These are phyloP conservation scores for Stephania yunnanensis DNA, from an alignment of 164 flowering plant species.

Conservation along the genomic window DNA sequence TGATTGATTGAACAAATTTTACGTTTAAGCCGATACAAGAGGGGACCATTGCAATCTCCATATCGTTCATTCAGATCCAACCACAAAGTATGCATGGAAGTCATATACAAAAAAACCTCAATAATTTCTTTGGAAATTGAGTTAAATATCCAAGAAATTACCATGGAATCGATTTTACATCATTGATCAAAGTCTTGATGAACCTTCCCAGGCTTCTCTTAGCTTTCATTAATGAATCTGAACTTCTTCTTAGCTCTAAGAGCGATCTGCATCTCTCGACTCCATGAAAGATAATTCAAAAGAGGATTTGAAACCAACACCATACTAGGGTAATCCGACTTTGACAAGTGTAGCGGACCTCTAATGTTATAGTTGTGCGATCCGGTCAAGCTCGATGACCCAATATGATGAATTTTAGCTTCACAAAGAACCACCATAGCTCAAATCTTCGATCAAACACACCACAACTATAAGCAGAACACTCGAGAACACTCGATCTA, in stretches of 20 bases:
- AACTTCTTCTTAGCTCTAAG: neutral
- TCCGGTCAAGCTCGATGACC: too few relatives aligned
- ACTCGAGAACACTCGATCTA: too few relatives aligned
- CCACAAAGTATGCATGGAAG: neutral
- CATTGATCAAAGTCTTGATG: neutral
- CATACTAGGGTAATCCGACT: too few relatives aligned
- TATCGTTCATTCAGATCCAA: neutral
- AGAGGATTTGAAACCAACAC: neutral
- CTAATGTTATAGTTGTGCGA: too few relatives aligned
- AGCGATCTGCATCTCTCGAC: neutral
- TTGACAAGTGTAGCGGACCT: too few relatives aligned
- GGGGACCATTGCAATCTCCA: neutral
- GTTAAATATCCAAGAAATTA: neutral
- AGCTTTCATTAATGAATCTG: neutral
- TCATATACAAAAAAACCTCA: neutral
- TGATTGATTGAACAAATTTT: neutral
- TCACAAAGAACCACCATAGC: too few relatives aligned
- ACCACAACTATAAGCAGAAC: too few relatives aligned
- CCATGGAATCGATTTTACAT: neutral
- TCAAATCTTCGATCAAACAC: too few relatives aligned
- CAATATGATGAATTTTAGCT: too few relatives aligned
- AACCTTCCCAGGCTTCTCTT: neutral
- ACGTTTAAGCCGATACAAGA: neutral
- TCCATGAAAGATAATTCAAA: neutral
- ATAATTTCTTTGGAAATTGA: neutral